Base-by-base conservation (phyloP, 176 grass and related monocot genomes). In the Phoenix dactylifera region DNA sequence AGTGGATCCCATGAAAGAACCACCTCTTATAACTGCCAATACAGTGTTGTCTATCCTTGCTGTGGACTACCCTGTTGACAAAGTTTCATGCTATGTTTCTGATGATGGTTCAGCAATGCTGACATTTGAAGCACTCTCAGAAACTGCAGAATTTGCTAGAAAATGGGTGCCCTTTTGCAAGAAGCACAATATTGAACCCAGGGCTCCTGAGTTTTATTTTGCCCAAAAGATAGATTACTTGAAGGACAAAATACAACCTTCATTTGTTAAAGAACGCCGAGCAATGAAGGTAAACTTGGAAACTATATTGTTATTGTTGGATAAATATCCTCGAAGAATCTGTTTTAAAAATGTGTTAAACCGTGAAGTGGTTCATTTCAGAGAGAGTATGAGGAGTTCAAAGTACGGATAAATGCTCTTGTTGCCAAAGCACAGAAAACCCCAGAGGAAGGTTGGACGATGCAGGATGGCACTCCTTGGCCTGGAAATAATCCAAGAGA, bases 151-250 rank as follows among this genome's bases (percentile, higher is more conserved):
- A 61, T 95, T 95, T 49, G 90, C 90, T 53, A 78, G 83, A 52
- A 95, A 95, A 69, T 95, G 90, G 90, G 86, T 95, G 35, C 90
- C 90, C 15, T 90, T 95, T 65, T 95, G 90, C 68, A 95, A 95
- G 35, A 90, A 82, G 51, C 86, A 89, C 55, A 82, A 71, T 59
- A 89, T 95, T 55, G 90, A 95, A 75, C 90, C 86, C 48, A 82
- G 86, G 62, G 90, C 90, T 70, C 90, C 90, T 58, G 90, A 95
- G 55, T 95, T 89, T 83, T 95, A 95, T 60, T 95, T 95, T 78
- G 82, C 83, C 63, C 90, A 90, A 80, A 95, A 95, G 74, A 95
- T 95, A 55, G 86, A 95, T 74, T 90, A 95, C 70, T 72, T 95
- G 26, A 95, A 87, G 54, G 90, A 95, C 67, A 95, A 95, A 74